phyloP scores from a whole-genome alignment of 2,329 filamentous ascomycete genomes.

The Aspergillus versicolor region DNA sequence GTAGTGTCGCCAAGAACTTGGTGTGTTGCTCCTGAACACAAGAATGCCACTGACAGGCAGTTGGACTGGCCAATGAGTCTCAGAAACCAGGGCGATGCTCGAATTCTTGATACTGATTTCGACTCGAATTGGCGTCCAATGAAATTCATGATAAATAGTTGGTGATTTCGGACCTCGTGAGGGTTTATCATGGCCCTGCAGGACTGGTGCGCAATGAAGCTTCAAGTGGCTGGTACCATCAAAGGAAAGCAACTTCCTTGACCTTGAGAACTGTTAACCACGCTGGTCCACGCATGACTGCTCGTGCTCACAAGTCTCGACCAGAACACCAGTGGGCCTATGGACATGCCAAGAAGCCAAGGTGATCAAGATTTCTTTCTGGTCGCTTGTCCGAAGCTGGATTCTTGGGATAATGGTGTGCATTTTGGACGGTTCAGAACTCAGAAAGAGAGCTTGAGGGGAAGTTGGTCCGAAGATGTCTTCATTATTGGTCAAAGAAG shows the following conservation, averaged over 20 bases:
- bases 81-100: background rate
- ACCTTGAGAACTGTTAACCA: no score
- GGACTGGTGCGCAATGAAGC: no score
- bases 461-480: background rate
- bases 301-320: no score
- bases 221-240: no score
- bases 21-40: background rate
- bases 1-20: background rate
- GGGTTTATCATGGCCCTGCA: no score
- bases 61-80: background rate
- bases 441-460: background rate
- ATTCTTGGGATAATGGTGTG: background rate
- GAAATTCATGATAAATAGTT: conserved; percentile 6
- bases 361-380: background rate
- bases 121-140: conserved; percentile 12
- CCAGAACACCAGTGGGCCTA: background rate
- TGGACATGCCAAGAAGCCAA: background rate
- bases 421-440: background rate
- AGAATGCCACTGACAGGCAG: background rate
- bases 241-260: no score
- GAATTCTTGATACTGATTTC: conserved; percentile 1
- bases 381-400: background rate
- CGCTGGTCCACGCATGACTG: no score
- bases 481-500: background rate
- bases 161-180: no score